Base-by-base conservation (phyloP, 768 basidiomycete genomes). In the Thelephora aurantiotincta region DNA sequence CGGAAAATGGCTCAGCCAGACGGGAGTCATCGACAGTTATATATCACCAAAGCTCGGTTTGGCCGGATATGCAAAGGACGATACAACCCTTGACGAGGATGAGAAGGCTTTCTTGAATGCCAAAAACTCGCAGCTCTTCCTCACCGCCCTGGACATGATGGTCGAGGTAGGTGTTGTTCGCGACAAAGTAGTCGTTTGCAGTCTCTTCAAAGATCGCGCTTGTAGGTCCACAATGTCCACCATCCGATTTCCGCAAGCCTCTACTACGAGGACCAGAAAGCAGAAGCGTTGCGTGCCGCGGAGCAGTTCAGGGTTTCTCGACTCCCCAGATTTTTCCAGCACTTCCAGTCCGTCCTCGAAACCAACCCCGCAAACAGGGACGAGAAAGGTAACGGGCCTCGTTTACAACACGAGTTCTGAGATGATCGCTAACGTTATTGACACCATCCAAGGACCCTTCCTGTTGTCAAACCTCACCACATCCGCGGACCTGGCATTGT, bases 181-280 rank as follows among this genome's bases (percentile, higher is more conserved):
- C 11, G 3, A 5, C 6, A 4, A 4, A 38, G n/a, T 38, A 6
- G 20, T 38, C 16, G 37, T 38, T 38, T 38, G 4, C 14, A n/a
- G 45, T 48, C 6, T 41, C n/a, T 26, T 19, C 5, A 47, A 43
- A 14, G 14, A 26, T 47, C 34, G 6, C 13, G 2, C 18, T 14
- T 35, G 16, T 43, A 58, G 57, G 41, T 53, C 42, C 61, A 62
- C 51, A 55, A 60, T 49, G 46, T 53, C 20, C 61, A 69, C 50
- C 69, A 72, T 51, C 69, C 69, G 0, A 55, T 68, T 30, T 59
- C 63, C 19, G 18, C 34, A 2, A 48, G 43, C 44, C 49, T 57
- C 11, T 61, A 60, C 50, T 63, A 73, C 60, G 70, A 72, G 48
- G 65, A 71, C 26, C 70, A 71, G 55, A 67, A 69, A 52, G 54